phyloP scores from a whole-genome alignment of 192 early-diverging fungal species.

The Backusella tarrabulga region DNA sequence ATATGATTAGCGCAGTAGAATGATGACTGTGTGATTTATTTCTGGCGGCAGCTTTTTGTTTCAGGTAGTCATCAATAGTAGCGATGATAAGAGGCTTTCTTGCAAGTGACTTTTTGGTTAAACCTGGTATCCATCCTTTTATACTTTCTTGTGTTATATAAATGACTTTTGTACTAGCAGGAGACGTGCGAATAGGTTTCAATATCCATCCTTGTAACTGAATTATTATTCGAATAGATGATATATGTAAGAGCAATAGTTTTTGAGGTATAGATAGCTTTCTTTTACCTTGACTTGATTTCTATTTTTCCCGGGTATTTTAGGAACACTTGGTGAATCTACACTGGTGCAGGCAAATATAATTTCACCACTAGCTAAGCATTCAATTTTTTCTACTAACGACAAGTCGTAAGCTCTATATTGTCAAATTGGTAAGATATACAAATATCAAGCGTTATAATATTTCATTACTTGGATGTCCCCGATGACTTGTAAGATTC shows the following conservation, averaged over 20 bases:
- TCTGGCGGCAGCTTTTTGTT: slow-evolving; percentile 37
- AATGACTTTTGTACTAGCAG: slow-evolving; percentile 46
- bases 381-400: slow-evolving; percentile 48
- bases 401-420: slow-evolving; percentile 34
- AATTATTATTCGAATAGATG: background rate
- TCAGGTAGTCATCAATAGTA: slow-evolving; percentile 46
- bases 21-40: slow-evolving; percentile 12
- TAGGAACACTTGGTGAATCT: slow-evolving; percentile 46
- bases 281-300: slow-evolving; percentile 33
- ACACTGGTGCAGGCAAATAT: slow-evolving; percentile 50
- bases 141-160: slow-evolving; percentile 47
- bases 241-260: background rate
- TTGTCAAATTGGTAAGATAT: background rate
- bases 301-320: slow-evolving; percentile 41
- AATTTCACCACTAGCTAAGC: slow-evolving; percentile 43
- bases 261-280: background rate
- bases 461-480: slow-evolving; percentile 28
- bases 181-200: slow-evolving; percentile 41
- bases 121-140: slow-evolving; percentile 45
- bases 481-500: slow-evolving; percentile 25
- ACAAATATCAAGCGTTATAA: background rate
- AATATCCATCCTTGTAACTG: slow-evolving; percentile 52
- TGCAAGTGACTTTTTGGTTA: slow-evolving; percentile 48
- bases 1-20: slow-evolving; percentile 13
- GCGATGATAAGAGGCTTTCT: slow-evolving; percentile 43